A percentile compares a stretch with the other conserved stretches of the same genome.
These are phyloP conservation scores for Chrysoporthe deuterocubensis DNA, from an alignment of 2,329 filamentous ascomycete genomes.

Conservation along the genomic window DNA sequence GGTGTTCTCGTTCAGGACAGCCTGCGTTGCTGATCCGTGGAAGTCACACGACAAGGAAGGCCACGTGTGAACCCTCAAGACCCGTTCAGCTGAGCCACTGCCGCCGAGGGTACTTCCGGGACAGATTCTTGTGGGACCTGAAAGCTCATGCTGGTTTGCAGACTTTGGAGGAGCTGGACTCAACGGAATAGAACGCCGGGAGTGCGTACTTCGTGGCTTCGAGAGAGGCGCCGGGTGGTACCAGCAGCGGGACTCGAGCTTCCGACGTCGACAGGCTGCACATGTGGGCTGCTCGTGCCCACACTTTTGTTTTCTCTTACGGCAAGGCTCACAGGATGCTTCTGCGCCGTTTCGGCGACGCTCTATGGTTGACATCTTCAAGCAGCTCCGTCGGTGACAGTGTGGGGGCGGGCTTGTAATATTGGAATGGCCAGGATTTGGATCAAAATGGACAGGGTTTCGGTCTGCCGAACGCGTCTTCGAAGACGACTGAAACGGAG, in stretches of 20 bases:
- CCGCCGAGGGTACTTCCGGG: neutral
- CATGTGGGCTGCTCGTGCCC: constrained; percentile 12
- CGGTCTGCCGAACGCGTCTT: neutral
- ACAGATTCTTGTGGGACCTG: neutral
- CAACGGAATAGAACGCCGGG: neutral
- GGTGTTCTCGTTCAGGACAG: neutral
- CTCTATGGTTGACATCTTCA: neutral
- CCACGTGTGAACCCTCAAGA: neutral
- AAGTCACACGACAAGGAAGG: neutral
- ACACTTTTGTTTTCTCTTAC: constrained; percentile 3
- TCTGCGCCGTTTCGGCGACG: constrained; percentile 10
- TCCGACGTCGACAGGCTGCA: constrained; percentile 4
- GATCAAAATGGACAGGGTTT: neutral
- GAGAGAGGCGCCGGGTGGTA: constrained; percentile 8
- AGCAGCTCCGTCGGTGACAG: neutral
- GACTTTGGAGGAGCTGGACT: neutral
- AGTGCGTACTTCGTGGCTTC: neutral
- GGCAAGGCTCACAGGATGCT: constrained; percentile 13
- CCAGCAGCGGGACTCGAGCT: constrained; percentile 11
- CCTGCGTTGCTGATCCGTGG: neutral
- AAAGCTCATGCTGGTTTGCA: neutral
- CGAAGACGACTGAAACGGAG: neutral
- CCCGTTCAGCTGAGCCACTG: neutral
- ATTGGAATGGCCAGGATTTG: neutral
- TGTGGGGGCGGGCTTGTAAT: neutral